Evolutionary conservation across 2,329 filamentous ascomycete genomes (phyloP).

Genomic region (Beauveria sp.): DNA sequence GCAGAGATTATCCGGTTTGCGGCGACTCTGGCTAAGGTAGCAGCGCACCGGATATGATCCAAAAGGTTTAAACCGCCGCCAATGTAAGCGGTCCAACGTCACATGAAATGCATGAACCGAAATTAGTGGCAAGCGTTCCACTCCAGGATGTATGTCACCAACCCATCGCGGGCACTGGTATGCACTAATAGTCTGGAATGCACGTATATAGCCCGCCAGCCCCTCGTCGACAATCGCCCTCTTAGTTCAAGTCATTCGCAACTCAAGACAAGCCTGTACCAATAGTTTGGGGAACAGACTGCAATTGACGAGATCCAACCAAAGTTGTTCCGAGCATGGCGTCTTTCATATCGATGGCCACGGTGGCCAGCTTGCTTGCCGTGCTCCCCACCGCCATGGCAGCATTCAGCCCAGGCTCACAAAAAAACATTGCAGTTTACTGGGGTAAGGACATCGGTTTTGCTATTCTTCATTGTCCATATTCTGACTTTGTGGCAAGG

Average conservation of each 20-base stretch:
- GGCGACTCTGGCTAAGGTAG: not conserved
- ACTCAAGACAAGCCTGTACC: not conserved
- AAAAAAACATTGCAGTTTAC: conserved; percentile 54
- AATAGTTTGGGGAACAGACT: not conserved
- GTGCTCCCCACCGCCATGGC: conserved; percentile 26
- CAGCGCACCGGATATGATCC: not conserved
- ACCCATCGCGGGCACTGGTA: not conserved
- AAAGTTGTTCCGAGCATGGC: not conserved
- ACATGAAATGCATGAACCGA: not conserved
- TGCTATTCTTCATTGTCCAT: not conserved
- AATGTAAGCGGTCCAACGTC: conserved; percentile 7
- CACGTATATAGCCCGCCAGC: not conserved
- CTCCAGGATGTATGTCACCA: not conserved
- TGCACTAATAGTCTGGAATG: not conserved
- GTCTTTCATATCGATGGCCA: conserved; percentile 9
- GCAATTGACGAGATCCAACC: not conserved
- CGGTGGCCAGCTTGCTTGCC: conserved; percentile 17
- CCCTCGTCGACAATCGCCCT: not conserved
- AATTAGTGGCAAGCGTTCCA: not conserved
- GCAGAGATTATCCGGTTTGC: not conserved
- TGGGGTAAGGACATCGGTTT: conserved; percentile 42
- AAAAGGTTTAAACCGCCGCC: not conserved
- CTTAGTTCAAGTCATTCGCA: not conserved
- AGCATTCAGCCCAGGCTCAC: conserved; percentile 37
- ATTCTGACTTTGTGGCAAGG: conserved; percentile 22